phyloP scores from a whole-genome alignment of 2,329 filamentous ascomycete genomes.

The Colletotrichum cordylinicola region DNA sequence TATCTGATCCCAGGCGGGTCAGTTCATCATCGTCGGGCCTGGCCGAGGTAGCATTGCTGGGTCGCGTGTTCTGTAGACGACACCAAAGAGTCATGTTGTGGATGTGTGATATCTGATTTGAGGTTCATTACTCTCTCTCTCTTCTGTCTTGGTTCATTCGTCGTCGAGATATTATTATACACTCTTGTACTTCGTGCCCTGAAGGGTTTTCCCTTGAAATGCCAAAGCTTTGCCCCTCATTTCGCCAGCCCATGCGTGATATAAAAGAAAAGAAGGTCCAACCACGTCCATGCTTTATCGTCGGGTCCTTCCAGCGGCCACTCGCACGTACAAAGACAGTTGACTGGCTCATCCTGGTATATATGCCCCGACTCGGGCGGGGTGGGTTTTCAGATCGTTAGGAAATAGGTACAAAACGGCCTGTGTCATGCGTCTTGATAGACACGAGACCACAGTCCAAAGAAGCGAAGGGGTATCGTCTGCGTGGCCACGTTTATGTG shows the following conservation, averaged over 20 bases:
- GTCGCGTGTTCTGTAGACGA: not conserved
- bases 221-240: conserved; percentile 4
- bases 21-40: not conserved
- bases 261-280: not conserved
- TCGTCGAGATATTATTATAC: conserved; percentile 20
- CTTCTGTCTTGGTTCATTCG: conserved; percentile 11
- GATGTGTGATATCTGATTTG: not conserved
- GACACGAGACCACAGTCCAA: not conserved
- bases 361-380: not conserved
- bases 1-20: not conserved
- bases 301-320: conserved; percentile 23
- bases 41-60: not conserved
- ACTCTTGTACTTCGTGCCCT: conserved; percentile 14
- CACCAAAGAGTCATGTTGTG: not conserved
- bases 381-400: not conserved
- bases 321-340: conserved; percentile 11
- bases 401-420: conserved; percentile 10
- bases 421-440: not conserved
- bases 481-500: conserved; percentile 44
- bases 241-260: conserved; percentile 20
- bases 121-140: not conserved
- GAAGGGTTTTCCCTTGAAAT: not conserved
- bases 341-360: not conserved
- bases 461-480: conserved; percentile 11
- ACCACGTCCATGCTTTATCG: conserved; percentile 13